phyloP scores from a whole-genome alignment of 495 filamentous ascomycete genomes.

The Annulohypoxylon bovei region DNA sequence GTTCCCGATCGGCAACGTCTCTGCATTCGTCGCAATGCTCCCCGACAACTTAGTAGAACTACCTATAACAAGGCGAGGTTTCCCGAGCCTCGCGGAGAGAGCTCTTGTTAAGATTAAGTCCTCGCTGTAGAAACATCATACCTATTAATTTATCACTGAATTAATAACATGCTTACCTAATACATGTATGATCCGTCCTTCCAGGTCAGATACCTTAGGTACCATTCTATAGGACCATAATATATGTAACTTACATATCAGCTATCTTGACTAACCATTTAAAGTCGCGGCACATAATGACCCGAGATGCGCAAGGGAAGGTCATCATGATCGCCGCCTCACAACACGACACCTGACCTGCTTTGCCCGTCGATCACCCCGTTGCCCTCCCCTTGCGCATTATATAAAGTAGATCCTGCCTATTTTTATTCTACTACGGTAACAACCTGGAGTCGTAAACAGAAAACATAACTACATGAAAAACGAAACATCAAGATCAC shows the following conservation, averaged over 20 bases:
- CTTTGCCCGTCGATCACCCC: neutral
- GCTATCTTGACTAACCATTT: conserved; percentile 3
- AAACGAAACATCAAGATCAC: neutral
- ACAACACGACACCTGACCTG: conserved; percentile 19
- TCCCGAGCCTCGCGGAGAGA: neutral
- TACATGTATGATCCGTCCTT: no score
- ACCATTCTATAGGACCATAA: no score
- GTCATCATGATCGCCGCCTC: conserved; percentile 8
- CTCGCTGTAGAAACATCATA: no score
- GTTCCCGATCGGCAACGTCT: neutral
- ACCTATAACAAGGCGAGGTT: neutral
- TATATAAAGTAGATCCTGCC: neutral
- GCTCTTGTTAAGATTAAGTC: neutral
- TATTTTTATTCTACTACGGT: neutral
- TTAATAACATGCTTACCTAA: no score
- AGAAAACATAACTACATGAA: neutral
- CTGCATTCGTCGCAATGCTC: neutral
- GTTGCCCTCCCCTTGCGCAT: neutral
- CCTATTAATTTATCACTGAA: no score
- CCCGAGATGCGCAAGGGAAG: neutral
- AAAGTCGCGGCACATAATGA: neutral
- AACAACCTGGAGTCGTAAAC: neutral
- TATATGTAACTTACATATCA: no score
- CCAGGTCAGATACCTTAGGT: no score
- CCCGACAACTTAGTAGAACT: neutral